These are phyloP conservation scores for Lizonia empirigonia DNA, from an alignment of 2,329 filamentous ascomycete species.

Conservation along the genomic window DNA sequence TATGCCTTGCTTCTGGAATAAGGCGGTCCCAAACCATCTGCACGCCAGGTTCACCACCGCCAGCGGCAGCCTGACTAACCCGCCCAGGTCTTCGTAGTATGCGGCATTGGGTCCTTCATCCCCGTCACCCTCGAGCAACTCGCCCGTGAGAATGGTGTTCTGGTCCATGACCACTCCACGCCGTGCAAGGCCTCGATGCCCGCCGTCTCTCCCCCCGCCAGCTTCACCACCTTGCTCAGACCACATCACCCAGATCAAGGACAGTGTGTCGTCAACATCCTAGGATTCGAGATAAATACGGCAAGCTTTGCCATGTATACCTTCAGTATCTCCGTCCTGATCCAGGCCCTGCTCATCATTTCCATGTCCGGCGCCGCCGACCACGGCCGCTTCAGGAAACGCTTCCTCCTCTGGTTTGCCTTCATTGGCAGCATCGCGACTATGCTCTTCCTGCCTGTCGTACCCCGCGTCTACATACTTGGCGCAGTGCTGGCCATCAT, in stretches of 20 bases:
- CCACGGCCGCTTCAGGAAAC: conserved; percentile 87
- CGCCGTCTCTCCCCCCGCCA: conserved; percentile 40
- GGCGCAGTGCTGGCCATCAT: conserved; percentile 85
- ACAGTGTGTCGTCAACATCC: conserved; percentile 82
- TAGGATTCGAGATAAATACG: conserved; percentile 89
- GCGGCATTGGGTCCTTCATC: conserved; percentile 84
- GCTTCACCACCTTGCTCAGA: conserved; percentile 26
- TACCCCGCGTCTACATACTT: conserved; percentile 75
- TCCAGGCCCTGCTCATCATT: conserved; percentile 90
- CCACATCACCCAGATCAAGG: conserved; percentile 35
- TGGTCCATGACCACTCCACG: conserved; percentile 75
- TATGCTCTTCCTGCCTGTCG: conserved; percentile 85
- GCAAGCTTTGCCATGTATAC: conserved; percentile 99
- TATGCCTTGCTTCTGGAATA: too few species aligned
- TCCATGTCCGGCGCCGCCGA: conserved; percentile 96
- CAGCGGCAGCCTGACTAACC: conserved; percentile 18
- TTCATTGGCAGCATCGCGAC: conserved; percentile 79
- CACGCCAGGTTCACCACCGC: background rate
- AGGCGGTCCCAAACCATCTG: background rate
- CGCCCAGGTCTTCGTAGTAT: conserved; percentile 80
- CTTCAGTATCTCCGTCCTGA: conserved; percentile 87
- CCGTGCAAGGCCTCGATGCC: conserved; percentile 74
- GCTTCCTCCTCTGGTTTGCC: conserved; percentile 82
- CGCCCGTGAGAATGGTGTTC: conserved; percentile 87
- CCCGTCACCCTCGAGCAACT: conserved; percentile 94